Evolutionary conservation across 306 rosid genomes (phyloP).

Genomic region (apple (Malus domestica)): DNA sequence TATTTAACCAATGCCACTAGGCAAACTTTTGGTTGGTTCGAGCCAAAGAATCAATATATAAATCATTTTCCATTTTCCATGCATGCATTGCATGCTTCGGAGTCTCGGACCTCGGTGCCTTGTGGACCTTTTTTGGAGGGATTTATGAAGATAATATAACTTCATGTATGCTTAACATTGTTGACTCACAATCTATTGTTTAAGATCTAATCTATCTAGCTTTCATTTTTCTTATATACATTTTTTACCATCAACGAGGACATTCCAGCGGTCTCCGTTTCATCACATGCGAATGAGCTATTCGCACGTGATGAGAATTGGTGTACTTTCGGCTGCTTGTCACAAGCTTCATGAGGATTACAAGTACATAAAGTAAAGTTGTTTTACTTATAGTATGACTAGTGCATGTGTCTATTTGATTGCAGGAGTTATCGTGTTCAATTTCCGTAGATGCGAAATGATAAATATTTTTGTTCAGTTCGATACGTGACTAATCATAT

Average conservation of each 20-base stretch:
- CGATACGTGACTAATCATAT: too few relatives aligned
- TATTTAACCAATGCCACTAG: neutral
- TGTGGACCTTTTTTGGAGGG: neutral
- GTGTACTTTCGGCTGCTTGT: neutral
- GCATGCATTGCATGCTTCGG: neutral
- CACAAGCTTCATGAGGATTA: too few relatives aligned
- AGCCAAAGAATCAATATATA: neutral
- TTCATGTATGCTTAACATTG: too few relatives aligned
- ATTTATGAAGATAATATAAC: too few relatives aligned
- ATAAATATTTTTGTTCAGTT: too few relatives aligned
- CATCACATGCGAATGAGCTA: neutral
- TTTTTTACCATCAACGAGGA: too few relatives aligned
- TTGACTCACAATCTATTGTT: too few relatives aligned
- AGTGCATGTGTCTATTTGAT: neutral
- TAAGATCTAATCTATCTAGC: too few relatives aligned
- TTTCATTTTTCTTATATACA: too few relatives aligned
- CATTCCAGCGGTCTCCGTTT: neutral
- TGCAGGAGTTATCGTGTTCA: neutral
- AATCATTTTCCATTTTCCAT: neutral
- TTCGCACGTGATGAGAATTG: neutral
- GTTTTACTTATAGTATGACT: neutral
- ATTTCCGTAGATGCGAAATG: too few relatives aligned
- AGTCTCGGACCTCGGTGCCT: neutral
- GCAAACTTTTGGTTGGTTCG: neutral
- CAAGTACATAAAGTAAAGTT: too few relatives aligned